Percentiles rank a stretch among this genome's conserved stretches.
phyloP scores from a whole-genome alignment of 23 red algal species.

The Gracilaria caudata region DNA sequence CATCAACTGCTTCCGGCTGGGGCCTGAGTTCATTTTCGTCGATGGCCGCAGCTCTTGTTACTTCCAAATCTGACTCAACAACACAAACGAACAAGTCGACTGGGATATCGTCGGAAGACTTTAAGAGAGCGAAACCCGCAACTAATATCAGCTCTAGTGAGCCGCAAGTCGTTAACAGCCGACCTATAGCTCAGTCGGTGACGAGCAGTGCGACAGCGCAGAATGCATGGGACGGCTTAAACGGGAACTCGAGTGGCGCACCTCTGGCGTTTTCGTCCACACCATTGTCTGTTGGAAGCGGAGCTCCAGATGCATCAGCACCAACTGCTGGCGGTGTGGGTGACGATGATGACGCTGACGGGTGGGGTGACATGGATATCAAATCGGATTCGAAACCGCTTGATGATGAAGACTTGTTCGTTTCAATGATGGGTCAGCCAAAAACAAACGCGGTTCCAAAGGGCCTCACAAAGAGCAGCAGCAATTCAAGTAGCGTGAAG shows the following conservation, averaged over 20 bases:
- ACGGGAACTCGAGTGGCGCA: neutral
- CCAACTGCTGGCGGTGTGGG: neutral
- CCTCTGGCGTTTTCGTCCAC: neutral
- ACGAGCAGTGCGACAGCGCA: neutral
- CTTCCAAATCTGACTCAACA: neutral
- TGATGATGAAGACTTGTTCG: conserved; percentile 59
- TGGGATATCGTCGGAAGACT: conserved; percentile 64
- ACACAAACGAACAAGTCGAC: conserved; percentile 26
- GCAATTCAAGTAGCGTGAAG: conserved; percentile 31
- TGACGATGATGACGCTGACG: conserved; percentile 52
- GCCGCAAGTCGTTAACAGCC: neutral
- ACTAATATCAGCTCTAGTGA: neutral
- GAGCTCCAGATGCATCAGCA: neutral
- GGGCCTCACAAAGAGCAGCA: conserved; percentile 36
- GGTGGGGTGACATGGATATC: conserved; percentile 55
- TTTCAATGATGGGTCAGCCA: conserved; percentile 55
- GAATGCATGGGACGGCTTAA: conserved; percentile 1
- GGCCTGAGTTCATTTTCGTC: conserved; percentile 71
- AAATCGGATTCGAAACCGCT: conserved; percentile 2
- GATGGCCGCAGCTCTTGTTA: conserved; percentile 62
- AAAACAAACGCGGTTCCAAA: conserved; percentile 37
- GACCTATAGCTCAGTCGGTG: neutral
- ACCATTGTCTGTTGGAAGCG: neutral
- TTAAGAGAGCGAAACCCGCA: conserved; percentile 11
- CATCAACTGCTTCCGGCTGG: conserved; percentile 45